Percentiles rank a stretch among this genome's conserved stretches.
Evolutionary conservation across 2,329 filamentous ascomycete species (phyloP).

Genomic region (Scedosporium dehoogii): DNA sequence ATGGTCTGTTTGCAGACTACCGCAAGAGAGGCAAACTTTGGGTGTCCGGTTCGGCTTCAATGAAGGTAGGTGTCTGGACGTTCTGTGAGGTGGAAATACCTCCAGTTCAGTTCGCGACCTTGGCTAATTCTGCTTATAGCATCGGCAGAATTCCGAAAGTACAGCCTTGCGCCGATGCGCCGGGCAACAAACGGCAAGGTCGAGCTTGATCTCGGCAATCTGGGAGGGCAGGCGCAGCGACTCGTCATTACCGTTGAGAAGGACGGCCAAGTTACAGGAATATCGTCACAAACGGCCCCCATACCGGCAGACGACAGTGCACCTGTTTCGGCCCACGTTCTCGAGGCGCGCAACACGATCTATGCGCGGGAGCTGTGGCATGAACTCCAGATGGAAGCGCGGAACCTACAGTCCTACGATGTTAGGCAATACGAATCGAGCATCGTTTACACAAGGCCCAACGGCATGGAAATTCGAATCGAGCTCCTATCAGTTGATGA

Average conservation of each 20-base stretch:
- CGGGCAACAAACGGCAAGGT: conserved; percentile 66
- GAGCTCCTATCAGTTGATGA: conserved; percentile 56
- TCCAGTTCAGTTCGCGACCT: neutral
- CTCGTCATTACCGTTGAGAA: conserved; percentile 59
- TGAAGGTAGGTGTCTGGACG: conserved; percentile 43
- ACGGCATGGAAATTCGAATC: conserved; percentile 47
- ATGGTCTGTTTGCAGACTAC: conserved; percentile 76
- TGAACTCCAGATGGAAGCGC: conserved; percentile 75
- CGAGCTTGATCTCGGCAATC: conserved; percentile 54
- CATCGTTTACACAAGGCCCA: conserved; percentile 45
- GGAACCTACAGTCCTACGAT: conserved; percentile 59
- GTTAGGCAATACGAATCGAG: conserved; percentile 53
- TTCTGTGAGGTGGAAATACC: neutral
- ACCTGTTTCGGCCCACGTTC: conserved; percentile 57
- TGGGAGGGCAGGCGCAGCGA: conserved; percentile 42
- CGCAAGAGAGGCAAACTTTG: conserved; percentile 61
- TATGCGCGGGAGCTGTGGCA: conserved; percentile 84
- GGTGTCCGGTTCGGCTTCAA: conserved; percentile 85
- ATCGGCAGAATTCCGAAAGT: conserved; percentile 49
- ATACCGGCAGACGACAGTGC: conserved; percentile 45
- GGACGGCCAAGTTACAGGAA: conserved; percentile 48
- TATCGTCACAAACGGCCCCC: conserved; percentile 32
- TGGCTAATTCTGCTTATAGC: conserved; percentile 27
- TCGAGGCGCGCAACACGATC: conserved; percentile 67
- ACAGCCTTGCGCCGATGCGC: conserved; percentile 71